Conservation (phyloP, 139 green algal genomes). For the Picochlorum sp. region DNA sequence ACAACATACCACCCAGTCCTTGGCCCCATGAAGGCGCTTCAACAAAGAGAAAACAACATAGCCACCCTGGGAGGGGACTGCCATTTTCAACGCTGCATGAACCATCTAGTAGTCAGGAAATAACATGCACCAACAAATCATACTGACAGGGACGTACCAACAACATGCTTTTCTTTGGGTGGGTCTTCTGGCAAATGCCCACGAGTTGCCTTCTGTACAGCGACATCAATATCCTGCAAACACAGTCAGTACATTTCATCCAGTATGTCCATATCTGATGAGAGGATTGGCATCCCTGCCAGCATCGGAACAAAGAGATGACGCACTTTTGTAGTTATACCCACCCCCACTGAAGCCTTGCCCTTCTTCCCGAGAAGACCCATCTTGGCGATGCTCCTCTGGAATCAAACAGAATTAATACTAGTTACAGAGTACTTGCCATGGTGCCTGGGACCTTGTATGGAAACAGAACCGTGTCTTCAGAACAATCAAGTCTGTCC, state of each 20-base stretch:
- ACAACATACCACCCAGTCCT: conserved; percentile 29
- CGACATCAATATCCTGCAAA: conserved; percentile 70
- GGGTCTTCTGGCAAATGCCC: conserved; percentile 52
- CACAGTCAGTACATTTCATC: neutral
- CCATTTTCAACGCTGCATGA: neutral
- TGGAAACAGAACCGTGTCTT: too few species aligned
- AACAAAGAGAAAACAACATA: conserved; percentile 38
- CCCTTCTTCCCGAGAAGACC: too few species aligned
- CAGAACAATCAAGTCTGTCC: too few species aligned
- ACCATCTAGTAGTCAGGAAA: neutral
- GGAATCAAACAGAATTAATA: too few species aligned
- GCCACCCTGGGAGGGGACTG: neutral
- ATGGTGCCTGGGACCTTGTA: too few species aligned
- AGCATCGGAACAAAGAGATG: too few species aligned
- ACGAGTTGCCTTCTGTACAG: conserved; percentile 86
- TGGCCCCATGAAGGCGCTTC: conserved; percentile 31
- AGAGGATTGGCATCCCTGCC: too few species aligned
- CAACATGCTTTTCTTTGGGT: conserved; percentile 95
- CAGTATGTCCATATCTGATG: too few species aligned
- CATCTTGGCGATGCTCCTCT: too few species aligned
- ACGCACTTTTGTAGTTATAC: too few species aligned
- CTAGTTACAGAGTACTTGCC: too few species aligned
- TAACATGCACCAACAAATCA: neutral
- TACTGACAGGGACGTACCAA: neutral
- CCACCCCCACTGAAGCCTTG: too few species aligned